Evolutionary conservation across 495 filamentous ascomycete species (phyloP), one percentile per base, ranked within the genome.

Genomic region (Annulohypoxylon bovei): DNA sequence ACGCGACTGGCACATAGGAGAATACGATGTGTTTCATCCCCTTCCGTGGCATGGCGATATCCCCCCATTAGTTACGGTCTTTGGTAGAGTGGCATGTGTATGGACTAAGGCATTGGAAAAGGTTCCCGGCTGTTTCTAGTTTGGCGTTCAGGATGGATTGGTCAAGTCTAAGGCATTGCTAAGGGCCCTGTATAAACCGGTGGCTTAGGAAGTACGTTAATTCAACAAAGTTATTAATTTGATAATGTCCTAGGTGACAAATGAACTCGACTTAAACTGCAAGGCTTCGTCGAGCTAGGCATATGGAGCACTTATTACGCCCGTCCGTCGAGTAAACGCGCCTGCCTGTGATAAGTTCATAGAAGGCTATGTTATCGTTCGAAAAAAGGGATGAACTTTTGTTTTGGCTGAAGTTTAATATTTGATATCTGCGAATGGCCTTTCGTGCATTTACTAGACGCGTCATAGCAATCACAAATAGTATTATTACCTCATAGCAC

Each of bases 181-280:
- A 11, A n/a, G 27, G 6, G 14, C 20, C 20, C 9, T 32, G 27
- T 33, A 33, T 9, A 53, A 33, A 32, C 4, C 20, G 33, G 49
- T 33, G 49, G 47, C 44, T 52, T 52, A 28, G 47, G 23, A 52
- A 52, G 47, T 52, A 52, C 47, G 30, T 53, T 53, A 53, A 53
- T 53, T 53, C n/a, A 11, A 32, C 18, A 7, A 33, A n/a, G 28
- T 32, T 5, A 27, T 50, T 5, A 8, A n/a, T 23, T 25, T 25
- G 11, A 3, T 25, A 32, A 4, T 11, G 44, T 27, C 7, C 3
- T 22, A 9, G 22, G 12, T 23, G 9, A 49, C 25, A 16, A 28
- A 7, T 52, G 14, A 32, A 5, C 27, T 12, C 0, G 25, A 1
- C 9, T 53, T 5, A 28, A 42, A 42, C n/a, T 42, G n/a, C 6